Base-by-base conservation (phyloP, 306 rosid genomes). In the Begonia fuchsioides region DNA sequence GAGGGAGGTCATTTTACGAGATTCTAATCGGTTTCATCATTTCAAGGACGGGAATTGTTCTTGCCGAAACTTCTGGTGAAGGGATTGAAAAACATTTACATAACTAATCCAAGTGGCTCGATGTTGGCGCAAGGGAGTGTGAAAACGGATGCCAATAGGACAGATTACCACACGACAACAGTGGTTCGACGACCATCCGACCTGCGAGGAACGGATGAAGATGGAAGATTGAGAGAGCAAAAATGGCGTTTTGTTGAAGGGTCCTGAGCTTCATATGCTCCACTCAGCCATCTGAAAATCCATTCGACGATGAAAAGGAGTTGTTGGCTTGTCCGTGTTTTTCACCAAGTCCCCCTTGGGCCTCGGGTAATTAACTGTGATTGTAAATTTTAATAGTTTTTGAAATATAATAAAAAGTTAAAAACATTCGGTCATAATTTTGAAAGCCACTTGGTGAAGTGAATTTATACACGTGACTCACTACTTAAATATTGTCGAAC, bases 191-290 rank as follows among this genome's bases (percentile, higher is more conserved):
- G 1, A 41, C 45, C 44, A 41, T 78, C 44, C 81, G 87, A 69
- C 95, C 95, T 62, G 81, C 81, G 12, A 85, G 80, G 85, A 81
- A 81, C 5, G 93, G 95, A 17, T 85, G 81, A 53, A 81, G 93
- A 66, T 85, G 95, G 17, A 81, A 63, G 15, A 85, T 78, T 7
- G 81, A 85, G 43, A 78, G 76, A 38, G 95, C 84, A 41, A 78
- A 85, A 87, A 85, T 81, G 50, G 78, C 87, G 13, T 85, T 85
- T 41, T 93, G 93, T 47, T 78, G 59, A 26, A 79, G 80, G 93
- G 19, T 93, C 95, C 95, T 93, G 81, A 18, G 95, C 67, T 39
- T 81, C 95, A 50, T 85, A 85, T 15, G 93, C 95, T 53, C 83
- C 80, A 62, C 69, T 81, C 1, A 74, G 17, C 93, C 95, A 57